Evolutionary conservation across 305 asterid genomes (phyloP).

Genomic region (Rubia tinctorum): DNA sequence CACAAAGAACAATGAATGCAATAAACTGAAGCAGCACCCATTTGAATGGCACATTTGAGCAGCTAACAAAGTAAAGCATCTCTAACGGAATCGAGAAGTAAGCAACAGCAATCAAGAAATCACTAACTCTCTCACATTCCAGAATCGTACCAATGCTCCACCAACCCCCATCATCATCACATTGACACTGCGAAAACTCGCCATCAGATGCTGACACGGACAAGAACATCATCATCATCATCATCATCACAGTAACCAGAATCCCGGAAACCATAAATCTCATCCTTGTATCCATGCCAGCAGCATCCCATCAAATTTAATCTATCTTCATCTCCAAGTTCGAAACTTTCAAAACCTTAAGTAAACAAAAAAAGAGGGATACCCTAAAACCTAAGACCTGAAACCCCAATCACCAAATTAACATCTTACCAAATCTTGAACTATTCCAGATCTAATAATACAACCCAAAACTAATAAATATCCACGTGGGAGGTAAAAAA

Average conservation of each 20-base stretch:
- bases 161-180: conserved; percentile 42
- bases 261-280: conserved; percentile 23
- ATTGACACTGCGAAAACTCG: conserved; percentile 26
- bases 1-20: conserved; percentile 43
- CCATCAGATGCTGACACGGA: conserved; percentile 33
- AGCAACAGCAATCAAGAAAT: conserved; percentile 44
- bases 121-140: conserved; percentile 37
- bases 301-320: conserved; percentile 23
- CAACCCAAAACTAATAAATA: conserved; percentile 17
- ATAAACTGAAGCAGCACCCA: conserved; percentile 44
- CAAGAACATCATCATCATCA: conserved; percentile 8
- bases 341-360: conserved; percentile 14
- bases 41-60: conserved; percentile 41
- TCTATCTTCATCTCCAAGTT: conserved; percentile 22
- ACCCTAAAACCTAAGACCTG: conserved; percentile 12
- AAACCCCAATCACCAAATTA: conserved; percentile 19
- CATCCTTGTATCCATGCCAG: conserved; percentile 22
- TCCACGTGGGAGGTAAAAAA: conserved; percentile 13
- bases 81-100: conserved; percentile 45
- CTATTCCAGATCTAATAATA: conserved; percentile 27
- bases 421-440: conserved; percentile 17
- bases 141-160: conserved; percentile 34
- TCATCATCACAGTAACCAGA: conserved; percentile 22
- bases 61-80: conserved; percentile 39
- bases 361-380: conserved; percentile 11